Percentiles rank a stretch among this genome's conserved stretches.
phyloP scores from a whole-genome alignment of 2,329 filamentous ascomycete species.

The Ophiocordyceps camponoti-leonardi region DNA sequence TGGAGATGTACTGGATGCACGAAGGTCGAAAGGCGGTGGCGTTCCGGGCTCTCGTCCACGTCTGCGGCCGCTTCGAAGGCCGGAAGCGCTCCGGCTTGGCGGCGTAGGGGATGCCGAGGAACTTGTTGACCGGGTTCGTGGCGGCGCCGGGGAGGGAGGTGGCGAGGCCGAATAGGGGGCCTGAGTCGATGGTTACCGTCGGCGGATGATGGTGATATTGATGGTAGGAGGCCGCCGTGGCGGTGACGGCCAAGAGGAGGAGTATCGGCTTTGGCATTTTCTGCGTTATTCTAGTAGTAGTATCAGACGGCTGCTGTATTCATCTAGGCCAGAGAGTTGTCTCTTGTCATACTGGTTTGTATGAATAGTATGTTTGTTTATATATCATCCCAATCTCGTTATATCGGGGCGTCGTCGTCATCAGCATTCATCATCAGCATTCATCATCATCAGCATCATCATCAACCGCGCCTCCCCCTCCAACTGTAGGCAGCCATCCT shows the following conservation, averaged over 20 bases:
- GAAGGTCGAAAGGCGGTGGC: slow-evolving; percentile 5
- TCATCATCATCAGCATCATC: background rate
- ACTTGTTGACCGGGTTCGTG: slow-evolving; percentile 6
- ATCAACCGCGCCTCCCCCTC: background rate
- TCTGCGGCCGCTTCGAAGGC: slow-evolving; percentile 2
- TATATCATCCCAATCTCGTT: no score
- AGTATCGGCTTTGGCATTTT: background rate
- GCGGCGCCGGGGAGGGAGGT: slow-evolving; percentile 5
- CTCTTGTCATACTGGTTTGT: no score
- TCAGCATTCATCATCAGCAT: no score
- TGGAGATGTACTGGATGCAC: slow-evolving; percentile 5
- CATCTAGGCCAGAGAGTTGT: no score
- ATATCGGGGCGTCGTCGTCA: no score
- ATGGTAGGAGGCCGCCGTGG: background rate
- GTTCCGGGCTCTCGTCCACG: slow-evolving; percentile 5
- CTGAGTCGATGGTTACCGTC: slow-evolving; percentile 5
- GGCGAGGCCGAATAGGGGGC: slow-evolving; percentile 4
- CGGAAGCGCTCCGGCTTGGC: slow-evolving; percentile 5
- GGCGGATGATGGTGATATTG: background rate
- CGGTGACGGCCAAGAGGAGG: background rate
- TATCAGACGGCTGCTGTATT: no score
- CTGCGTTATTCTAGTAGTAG: no score
- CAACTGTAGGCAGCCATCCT: no score
- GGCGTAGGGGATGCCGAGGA: slow-evolving; percentile 8
- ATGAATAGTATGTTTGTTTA: no score